Conservation (phyloP, 441 rosid species). For the Raphanus hybrid region DNA sequence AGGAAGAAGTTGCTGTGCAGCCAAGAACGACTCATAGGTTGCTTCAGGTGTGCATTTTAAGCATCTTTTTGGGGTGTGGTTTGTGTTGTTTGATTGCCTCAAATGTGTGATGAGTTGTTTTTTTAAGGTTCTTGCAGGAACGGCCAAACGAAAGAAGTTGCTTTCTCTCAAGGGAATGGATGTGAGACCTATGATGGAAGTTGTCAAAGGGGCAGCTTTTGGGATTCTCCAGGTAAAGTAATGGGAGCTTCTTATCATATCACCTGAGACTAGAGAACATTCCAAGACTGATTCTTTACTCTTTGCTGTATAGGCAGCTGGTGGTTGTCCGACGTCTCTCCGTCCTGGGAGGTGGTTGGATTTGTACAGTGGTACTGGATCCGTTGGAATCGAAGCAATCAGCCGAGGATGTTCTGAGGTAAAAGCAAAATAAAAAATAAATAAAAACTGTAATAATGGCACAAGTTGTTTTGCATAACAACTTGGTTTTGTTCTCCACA, state of each 20-base stretch:
- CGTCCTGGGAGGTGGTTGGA: slow-evolving; percentile 92
- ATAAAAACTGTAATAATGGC: neutral
- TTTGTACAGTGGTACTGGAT: slow-evolving; percentile 95
- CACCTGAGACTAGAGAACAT: neutral
- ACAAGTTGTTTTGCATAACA: slow-evolving; percentile 8
- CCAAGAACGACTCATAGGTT: slow-evolving; percentile 75
- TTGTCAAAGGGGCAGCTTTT: slow-evolving; percentile 89
- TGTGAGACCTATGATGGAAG: slow-evolving; percentile 97
- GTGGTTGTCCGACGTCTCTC: slow-evolving; percentile 70
- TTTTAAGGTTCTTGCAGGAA: slow-evolving; percentile 81
- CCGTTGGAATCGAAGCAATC: slow-evolving; percentile 97
- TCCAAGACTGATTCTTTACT: neutral
- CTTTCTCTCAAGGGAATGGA: slow-evolving; percentile 82
- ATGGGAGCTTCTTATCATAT: neutral
- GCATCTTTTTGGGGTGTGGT: too few relatives aligned
- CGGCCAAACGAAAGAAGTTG: slow-evolving; percentile 84
- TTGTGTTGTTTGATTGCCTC: too few relatives aligned
- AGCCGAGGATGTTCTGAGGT: slow-evolving; percentile 95
- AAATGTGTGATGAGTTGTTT: too few relatives aligned
- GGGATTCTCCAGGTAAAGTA: slow-evolving; percentile 74
- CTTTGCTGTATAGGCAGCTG: slow-evolving; percentile 54
- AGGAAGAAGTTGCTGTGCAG: slow-evolving; percentile 53
- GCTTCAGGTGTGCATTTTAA: slow-evolving; percentile 58
- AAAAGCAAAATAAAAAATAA: neutral
- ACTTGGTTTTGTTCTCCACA: slow-evolving; percentile 32